A percentile compares a stretch with the other conserved stretches of the same genome.
These are phyloP conservation scores for Phytophthora niederhauseri DNA, from an alignment of 352 stramenopile species.

Conservation along the genomic window DNA sequence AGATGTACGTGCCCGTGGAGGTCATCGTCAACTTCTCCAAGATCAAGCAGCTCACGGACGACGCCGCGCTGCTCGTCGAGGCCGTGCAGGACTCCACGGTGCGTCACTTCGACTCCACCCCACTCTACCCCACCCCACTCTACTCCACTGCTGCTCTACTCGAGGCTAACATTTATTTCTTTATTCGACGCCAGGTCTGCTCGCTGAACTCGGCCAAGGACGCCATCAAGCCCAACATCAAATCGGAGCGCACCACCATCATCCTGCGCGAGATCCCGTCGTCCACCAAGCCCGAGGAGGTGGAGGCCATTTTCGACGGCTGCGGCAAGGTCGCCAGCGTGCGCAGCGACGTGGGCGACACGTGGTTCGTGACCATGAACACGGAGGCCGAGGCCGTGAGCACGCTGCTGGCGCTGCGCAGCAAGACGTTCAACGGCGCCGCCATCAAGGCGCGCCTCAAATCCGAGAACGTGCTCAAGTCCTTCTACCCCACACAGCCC, in stretches of 20 bases:
- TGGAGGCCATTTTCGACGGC: conserved; percentile 88
- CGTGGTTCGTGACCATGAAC: conserved; percentile 93
- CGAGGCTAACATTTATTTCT: not conserved
- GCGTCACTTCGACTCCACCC: too few species aligned
- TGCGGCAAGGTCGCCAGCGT: conserved; percentile 81
- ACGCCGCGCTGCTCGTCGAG: conserved; percentile 65
- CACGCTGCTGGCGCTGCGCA: conserved; percentile 86
- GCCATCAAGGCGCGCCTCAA: conserved; percentile 93
- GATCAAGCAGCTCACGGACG: conserved; percentile 84
- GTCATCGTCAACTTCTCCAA: conserved; percentile 86
- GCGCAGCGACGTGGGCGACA: conserved; percentile 93
- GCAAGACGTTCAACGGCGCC: conserved; percentile 90
- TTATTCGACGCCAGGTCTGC: conserved; percentile 59
- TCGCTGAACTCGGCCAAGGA: conserved; percentile 79
- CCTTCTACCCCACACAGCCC: conserved; percentile 86
- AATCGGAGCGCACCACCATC: conserved; percentile 93
- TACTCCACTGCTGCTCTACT: not conserved
- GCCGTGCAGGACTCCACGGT: conserved; percentile 76
- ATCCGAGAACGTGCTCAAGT: conserved; percentile 93
- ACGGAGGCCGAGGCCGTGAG: conserved; percentile 88
- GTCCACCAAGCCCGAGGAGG: conserved; percentile 80
- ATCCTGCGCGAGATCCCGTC: conserved; percentile 94
- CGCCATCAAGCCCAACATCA: conserved; percentile 93
- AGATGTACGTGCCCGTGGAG: conserved; percentile 89
- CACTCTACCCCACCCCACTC: not conserved